phyloP scores from a whole-genome alignment of 1,284 basidiomycete genomes.

The Mycena sp. region DNA sequence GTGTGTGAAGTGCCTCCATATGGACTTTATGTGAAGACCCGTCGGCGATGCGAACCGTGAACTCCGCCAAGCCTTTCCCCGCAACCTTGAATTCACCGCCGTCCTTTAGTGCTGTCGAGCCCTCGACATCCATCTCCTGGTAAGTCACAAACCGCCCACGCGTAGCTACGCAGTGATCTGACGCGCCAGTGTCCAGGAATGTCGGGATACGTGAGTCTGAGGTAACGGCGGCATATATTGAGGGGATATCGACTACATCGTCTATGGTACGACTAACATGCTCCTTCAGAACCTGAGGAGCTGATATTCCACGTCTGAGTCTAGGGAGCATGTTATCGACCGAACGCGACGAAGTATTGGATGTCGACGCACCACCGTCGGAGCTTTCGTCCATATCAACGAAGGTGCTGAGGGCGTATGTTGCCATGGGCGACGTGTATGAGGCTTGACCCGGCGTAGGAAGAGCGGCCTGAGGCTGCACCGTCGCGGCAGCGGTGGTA shows the following conservation, averaged over 20 bases:
- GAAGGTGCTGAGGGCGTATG: background rate
- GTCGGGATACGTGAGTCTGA: background rate
- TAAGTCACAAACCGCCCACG: conserved; percentile 1
- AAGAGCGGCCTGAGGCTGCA: background rate
- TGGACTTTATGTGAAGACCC: background rate
- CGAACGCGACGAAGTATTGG: background rate
- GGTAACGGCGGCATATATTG: background rate
- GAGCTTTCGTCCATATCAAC: background rate
- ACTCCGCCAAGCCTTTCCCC: conserved; percentile 1
- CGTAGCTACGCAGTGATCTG: background rate
- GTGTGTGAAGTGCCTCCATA: background rate
- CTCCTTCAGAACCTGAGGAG: conserved; percentile 9
- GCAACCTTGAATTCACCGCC: background rate
- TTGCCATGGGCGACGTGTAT: background rate
- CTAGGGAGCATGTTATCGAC: background rate
- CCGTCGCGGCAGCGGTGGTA: background rate
- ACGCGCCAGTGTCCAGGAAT: conserved; percentile 5
- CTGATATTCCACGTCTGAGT: background rate
- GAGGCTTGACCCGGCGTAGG: background rate
- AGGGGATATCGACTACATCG: background rate
- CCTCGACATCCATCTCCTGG: background rate
- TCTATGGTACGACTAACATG: background rate
- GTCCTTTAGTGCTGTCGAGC: background rate
- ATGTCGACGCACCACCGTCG: background rate
- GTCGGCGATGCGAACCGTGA: background rate